phyloP scores from a whole-genome alignment of 2,329 filamentous ascomycete genomes.

The Apiospora kogelbergensis region DNA sequence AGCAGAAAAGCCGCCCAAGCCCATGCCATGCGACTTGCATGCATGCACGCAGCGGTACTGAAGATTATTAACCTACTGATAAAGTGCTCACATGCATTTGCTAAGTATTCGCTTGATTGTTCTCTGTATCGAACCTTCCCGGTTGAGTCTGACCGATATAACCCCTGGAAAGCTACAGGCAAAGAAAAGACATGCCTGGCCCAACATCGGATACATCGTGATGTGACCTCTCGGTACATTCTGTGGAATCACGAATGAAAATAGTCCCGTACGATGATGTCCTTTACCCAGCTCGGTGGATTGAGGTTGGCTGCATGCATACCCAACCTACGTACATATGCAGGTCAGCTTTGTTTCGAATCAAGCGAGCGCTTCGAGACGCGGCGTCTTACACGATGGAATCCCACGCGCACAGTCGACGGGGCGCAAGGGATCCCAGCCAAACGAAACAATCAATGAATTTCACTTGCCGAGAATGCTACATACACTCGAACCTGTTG shows the following conservation, averaged over 20 bases:
- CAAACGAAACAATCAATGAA: neutral
- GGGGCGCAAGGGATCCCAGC: neutral
- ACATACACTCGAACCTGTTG: neutral
- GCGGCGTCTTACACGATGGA: neutral
- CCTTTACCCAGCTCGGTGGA: neutral
- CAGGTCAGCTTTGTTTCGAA: conserved; percentile 3
- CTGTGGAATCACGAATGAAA: neutral
- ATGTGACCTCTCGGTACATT: neutral
- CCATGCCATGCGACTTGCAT: neutral
- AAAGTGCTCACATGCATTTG: neutral
- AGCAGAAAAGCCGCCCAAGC: neutral
- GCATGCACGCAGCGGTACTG: neutral
- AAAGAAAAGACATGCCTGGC: neutral
- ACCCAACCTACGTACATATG: neutral
- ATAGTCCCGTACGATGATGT: neutral
- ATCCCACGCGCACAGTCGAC: neutral
- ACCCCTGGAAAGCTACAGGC: neutral
- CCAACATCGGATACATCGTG: neutral
- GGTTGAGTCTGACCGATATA: neutral
- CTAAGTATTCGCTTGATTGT: neutral
- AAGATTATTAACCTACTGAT: neutral
- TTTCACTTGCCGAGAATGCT: neutral
- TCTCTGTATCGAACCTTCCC: neutral
- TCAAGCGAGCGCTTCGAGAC: conserved; percentile 5
- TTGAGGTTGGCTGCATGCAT: neutral